Percentiles rank a stretch among this genome's conserved stretches.
phyloP scores from a whole-genome alignment of 1,284 basidiomycete genomes.

The Tausonia pullulans region DNA sequence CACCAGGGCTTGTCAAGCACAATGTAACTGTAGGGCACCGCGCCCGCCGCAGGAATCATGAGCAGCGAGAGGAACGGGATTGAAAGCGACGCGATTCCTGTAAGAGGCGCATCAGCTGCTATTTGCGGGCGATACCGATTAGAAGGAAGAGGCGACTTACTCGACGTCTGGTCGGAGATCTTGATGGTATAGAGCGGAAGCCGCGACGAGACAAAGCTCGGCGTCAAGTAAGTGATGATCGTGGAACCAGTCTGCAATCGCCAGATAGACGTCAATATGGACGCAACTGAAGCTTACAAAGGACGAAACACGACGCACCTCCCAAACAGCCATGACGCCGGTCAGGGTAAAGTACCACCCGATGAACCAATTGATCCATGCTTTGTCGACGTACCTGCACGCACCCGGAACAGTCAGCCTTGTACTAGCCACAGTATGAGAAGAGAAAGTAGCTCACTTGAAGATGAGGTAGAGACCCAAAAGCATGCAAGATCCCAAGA shows the following conservation, averaged over 20 bases:
- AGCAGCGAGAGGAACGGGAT: slow-evolving; percentile 23
- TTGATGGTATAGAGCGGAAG: slow-evolving; percentile 5
- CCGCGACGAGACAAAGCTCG: not conserved
- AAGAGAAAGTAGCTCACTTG: slow-evolving; percentile 23
- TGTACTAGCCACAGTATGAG: no score
- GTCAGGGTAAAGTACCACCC: slow-evolving; percentile 58
- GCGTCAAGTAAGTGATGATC: slow-evolving; percentile 5
- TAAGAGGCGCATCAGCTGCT: no score
- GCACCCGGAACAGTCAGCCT: no score
- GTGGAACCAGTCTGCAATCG: slow-evolving; percentile 14
- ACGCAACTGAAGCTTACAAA: no score
- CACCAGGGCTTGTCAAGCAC: slow-evolving; percentile 16
- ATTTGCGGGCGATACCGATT: no score
- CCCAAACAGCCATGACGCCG: slow-evolving; percentile 57
- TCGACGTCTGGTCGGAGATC: not conserved
- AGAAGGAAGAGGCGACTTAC: not conserved
- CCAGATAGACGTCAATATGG: no score
- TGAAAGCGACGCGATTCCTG: no score
- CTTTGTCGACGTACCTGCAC: slow-evolving; percentile 52
- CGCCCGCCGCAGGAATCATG: not conserved
- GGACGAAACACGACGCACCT: slow-evolving; percentile 39
- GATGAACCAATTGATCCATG: slow-evolving; percentile 53
- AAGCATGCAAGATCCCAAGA: slow-evolving; percentile 56
- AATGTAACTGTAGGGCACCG: slow-evolving; percentile 1
- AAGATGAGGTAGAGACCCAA: slow-evolving; percentile 58